These are phyloP conservation scores for Neurospora sp. DNA, from an alignment of 495 filamentous ascomycete genomes.

Conservation along the genomic window DNA sequence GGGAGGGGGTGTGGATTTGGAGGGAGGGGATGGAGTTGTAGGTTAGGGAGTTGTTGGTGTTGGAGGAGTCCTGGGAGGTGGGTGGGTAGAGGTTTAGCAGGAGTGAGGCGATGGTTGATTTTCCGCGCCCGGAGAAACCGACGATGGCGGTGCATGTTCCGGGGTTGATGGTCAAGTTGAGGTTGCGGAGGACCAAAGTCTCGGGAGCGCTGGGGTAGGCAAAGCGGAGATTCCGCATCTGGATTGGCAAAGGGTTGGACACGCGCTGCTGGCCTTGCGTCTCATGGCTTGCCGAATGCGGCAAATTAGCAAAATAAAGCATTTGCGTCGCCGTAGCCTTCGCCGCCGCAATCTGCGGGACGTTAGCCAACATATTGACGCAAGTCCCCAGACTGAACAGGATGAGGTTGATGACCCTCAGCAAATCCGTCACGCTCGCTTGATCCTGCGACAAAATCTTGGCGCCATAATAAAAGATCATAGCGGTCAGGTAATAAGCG, in stretches of 20 bases:
- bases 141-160: conserved; percentile 66
- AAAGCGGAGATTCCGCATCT: conserved; percentile 51
- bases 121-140: conserved; percentile 76
- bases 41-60: conserved; percentile 31
- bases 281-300: conserved; percentile 54
- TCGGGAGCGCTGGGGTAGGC: conserved; percentile 53
- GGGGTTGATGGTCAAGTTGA: conserved; percentile 50
- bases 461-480: conserved; percentile 79
- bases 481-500: conserved; percentile 61
- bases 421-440: conserved; percentile 43
- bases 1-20: conserved; percentile 40
- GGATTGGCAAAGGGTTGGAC: conserved; percentile 47
- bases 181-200: conserved; percentile 43
- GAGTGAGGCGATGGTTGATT: conserved; percentile 74
- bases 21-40: conserved; percentile 47
- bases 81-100: conserved; percentile 45
- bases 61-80: too few species aligned
- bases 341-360: conserved; percentile 72
- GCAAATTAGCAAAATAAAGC: conserved; percentile 54
- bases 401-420: conserved; percentile 73
- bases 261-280: conserved; percentile 34
- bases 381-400: conserved; percentile 71
- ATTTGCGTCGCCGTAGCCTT: conserved; percentile 63
- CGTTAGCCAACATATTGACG: conserved; percentile 54
- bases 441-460: conserved; percentile 42